Evolutionary conservation across 1,284 basidiomycete genomes (phyloP), one percentile per base, ranked within the genome.

Genomic region (Cryptococcus sp.): DNA sequence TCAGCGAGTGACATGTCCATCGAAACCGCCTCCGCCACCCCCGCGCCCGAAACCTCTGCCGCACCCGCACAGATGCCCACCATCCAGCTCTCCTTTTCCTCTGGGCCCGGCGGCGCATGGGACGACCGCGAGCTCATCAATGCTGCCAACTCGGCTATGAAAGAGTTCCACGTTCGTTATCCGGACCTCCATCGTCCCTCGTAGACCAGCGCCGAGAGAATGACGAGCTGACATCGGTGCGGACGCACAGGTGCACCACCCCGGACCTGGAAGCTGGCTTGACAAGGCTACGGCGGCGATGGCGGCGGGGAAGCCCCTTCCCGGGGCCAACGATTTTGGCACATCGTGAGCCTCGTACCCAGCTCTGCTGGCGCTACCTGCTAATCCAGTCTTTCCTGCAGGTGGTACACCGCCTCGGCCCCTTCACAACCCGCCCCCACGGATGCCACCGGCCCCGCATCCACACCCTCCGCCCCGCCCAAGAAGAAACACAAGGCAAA

Each of bases 81-180:
- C 9, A 54, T 65, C 46, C 24, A 57, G 28, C 55, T 65, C 8
- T 59, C 61, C 33, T 63, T 65, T 47, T 48, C 57, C 11, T 56
- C 51, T n/a, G 50, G 52, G 4, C 49, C 53, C 2, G 59, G 55
- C 20, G 68, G 63, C 1, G 71, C 69, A 36, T 78, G 76, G 76
- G 76, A 78, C 54, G 76, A 78, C 61, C 50, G 69, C 15, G 75
- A 77, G 55, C 65, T 78, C 13, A 62, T 78, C 44, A 67, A 67
- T 44, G 71, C 71, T 12, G 76, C 70, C 56, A 75, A 78, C 59
- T 69, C 73, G 1, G 75, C 76, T 0, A 64, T 74, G 50, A 67
- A 73, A 40, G 75, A 78, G 59, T 78, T 77, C 56, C 74, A 74
- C 47, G 76, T 77, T n/a, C n/a, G n/a, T n/a, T n/a, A n/a, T n/a